Evolutionary conservation across 2,329 filamentous ascomycete species (phyloP).

Genomic region (Nemania diffusa): DNA sequence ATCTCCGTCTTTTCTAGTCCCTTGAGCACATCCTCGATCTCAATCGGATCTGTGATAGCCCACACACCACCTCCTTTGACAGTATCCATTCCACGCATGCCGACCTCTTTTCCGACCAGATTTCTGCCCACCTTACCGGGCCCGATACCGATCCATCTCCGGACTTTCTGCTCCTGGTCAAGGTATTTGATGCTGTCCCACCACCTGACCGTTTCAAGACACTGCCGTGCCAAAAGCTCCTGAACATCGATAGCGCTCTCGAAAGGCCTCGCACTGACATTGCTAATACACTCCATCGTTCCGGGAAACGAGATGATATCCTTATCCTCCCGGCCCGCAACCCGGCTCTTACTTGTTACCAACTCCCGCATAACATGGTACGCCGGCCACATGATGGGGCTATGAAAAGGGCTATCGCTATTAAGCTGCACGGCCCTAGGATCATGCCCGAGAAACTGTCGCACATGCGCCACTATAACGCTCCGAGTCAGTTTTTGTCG

Average conservation of each 20-base stretch:
- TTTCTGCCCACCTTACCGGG: conserved; percentile 95
- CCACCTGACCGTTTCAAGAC: conserved; percentile 93
- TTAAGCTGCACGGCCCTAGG: conserved; percentile 87
- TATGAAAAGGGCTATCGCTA: conserved; percentile 90
- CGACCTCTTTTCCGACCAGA: conserved; percentile 93
- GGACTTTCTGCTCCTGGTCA: conserved; percentile 82
- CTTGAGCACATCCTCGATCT: conserved; percentile 75
- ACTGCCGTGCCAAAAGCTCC: conserved; percentile 81
- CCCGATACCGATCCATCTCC: conserved; percentile 90
- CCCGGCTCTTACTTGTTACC: conserved; percentile 68
- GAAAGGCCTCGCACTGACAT: conserved; percentile 85
- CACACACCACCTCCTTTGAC: conserved; percentile 92
- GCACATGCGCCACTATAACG: conserved; percentile 74
- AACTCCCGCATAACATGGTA: conserved; percentile 77
- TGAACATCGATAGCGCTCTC: conserved; percentile 77
- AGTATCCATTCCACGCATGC: conserved; percentile 79
- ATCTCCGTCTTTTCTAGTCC: conserved; percentile 73
- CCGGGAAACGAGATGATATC: conserved; percentile 82
- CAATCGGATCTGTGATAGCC: conserved; percentile 84
- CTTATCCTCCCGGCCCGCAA: conserved; percentile 62
- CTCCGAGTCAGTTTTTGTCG: background rate
- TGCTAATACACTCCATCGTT: conserved; percentile 81
- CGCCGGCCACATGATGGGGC: conserved; percentile 89
- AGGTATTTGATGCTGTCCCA: conserved; percentile 93
- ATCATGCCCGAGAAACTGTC: conserved; percentile 91